Conservation (phyloP, 169 alveolate genomes). For the Babesia sp. region DNA sequence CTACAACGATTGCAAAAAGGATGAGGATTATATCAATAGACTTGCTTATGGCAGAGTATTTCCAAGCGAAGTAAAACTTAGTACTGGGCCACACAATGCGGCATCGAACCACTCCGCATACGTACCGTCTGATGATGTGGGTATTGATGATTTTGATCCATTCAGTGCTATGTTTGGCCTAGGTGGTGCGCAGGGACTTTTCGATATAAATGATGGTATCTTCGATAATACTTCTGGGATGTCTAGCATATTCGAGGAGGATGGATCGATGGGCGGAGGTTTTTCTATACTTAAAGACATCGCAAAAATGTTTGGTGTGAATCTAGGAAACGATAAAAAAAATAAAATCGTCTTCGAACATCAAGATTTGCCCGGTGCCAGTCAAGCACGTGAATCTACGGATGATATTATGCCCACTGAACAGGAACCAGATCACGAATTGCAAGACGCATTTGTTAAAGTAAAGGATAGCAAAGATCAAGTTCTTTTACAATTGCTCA, state of each 20-base stretch:
- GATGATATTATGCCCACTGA: neutral
- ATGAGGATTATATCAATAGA: slow-evolving; percentile 43
- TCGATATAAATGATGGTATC: slow-evolving; percentile 3
- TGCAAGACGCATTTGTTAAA: slow-evolving; percentile 19
- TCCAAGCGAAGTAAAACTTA: slow-evolving; percentile 9
- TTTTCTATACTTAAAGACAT: slow-evolving; percentile 55
- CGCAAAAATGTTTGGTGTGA: slow-evolving; percentile 55
- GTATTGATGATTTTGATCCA: neutral
- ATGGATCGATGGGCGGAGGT: slow-evolving; percentile 15
- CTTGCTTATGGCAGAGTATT: slow-evolving; percentile 58
- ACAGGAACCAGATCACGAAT: slow-evolving; percentile 22
- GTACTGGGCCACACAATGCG: neutral
- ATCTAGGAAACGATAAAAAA: neutral
- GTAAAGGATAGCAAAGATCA: slow-evolving; percentile 28
- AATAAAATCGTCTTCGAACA: slow-evolving; percentile 13
- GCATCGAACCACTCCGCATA: neutral
- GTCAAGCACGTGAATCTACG: neutral
- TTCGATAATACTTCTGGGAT: neutral
- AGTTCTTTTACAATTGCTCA: slow-evolving; percentile 16
- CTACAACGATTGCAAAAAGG: slow-evolving; percentile 45
- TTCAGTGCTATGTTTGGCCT: neutral
- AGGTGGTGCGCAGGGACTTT: neutral
- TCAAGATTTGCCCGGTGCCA: neutral
- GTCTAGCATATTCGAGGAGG: slow-evolving; percentile 17
- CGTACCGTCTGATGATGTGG: neutral